Base-by-base conservation (phyloP, 805 yeast species). In the Starmerella powellii region DNA sequence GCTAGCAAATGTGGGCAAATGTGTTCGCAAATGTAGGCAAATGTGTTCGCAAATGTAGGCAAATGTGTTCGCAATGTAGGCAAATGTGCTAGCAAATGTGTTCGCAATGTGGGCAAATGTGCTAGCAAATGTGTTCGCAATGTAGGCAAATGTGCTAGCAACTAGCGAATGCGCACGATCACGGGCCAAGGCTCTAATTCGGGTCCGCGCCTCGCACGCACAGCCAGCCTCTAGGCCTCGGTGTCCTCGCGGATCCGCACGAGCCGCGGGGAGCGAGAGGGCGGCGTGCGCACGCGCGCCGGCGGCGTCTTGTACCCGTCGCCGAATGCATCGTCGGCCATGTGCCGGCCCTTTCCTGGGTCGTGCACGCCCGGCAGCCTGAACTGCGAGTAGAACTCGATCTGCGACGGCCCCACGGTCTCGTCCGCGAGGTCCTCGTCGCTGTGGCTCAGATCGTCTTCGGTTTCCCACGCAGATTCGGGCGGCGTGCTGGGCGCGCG, bases 311-410 rank as follows among this genome's bases (percentile, higher is more conserved):
- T 19, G 30, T 39, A 39, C 16, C 42, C 42, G 24, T 39, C 42
- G 26, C 26, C 26, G 26, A 23, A 23, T 10, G 26, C 10, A 23
- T 23, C 26, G 29, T 39, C 42, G 29, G 34, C 23, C 8, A 17
- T 34, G 27, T 39, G 23, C 16, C 32, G 37, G 8, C 10, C n/a
- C 20, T 15, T 28, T 10, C 11, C 24, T 19, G 29, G 19, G 18
- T 16, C 27, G 30, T 13, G 10, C n/a, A 15, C 11, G 10, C 21
- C 30, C 30, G 19, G 38, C 13, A 31, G 42, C 18, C 42, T 33
- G 38, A 39, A 39, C 20, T 34, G 42, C 20, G 42, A 36, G 38
- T 39, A 39, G 34, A 39, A 39, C 29, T 28, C 42, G 16, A 33
- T 17, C 20, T 31, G 34, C 21, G 34, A 15, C 6, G 26, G 26